Evolutionary conservation across 495 filamentous ascomycete species (phyloP), one percentile per base, ranked within the genome.

Genomic region (Cladorrhinum samala): DNA sequence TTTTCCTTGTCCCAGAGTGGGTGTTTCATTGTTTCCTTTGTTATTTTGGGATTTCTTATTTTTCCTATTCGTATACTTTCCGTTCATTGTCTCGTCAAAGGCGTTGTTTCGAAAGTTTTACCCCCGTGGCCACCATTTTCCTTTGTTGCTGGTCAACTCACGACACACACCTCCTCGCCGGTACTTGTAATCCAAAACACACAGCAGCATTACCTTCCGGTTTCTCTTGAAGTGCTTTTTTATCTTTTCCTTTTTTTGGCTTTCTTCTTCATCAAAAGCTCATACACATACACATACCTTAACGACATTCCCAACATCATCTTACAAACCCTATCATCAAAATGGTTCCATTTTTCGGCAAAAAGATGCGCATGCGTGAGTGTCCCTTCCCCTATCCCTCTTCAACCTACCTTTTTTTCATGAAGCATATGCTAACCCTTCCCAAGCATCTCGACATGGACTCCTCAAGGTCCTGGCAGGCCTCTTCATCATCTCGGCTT

Each of bases 401-500:
- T 14, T 41, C 5, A 18, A 41, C 5, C n/a, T 41, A 3, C 39
- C 17, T 37, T 7, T 37, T 37, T 14, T 7, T 37, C 30, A 37
- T 37, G 11, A 17, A 11, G 6, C 5, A 2, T 13, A 9, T 27
- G 39, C 62, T 61, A 57, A 65, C 62, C 21, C 30, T 14, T 49
- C 52, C 50, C 18, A 8, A n/a, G 13, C 39, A 37, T 7, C 39
- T 18, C 39, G n/a, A 41, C 5, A n/a, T 23, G 17, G 30, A 23
- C n/a, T 48, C 19, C 6, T 60, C 36, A 49, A 47, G 11, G 37
- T 58, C 19, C 25, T 55, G 4, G 62, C 59, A 6, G 60, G 49
- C 46, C 18, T 62, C 40, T 16, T 67, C 17, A 58, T 67, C 47
- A 41, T 67, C 46, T 62, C 65, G 23, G 54, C 59, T 21, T 30